phyloP scores from a whole-genome alignment of 2,329 filamentous ascomycete species.

The Cadophora sp. region DNA sequence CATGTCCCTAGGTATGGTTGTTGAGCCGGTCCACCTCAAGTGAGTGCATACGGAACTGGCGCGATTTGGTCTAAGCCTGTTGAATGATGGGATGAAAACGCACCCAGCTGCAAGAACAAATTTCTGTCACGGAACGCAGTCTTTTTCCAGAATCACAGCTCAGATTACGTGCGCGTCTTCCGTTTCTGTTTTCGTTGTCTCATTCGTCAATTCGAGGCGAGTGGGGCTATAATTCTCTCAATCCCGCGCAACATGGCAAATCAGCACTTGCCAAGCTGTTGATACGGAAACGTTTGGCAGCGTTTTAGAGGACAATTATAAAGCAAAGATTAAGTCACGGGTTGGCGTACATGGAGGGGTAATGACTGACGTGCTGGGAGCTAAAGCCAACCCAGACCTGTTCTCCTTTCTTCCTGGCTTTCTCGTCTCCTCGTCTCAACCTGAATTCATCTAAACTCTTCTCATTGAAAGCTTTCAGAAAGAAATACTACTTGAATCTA shows the following conservation, averaged over 20 bases:
- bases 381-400: not conserved
- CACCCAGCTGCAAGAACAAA: not conserved
- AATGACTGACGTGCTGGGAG: not conserved
- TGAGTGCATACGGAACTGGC: too few species aligned
- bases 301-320: not conserved
- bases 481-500: not conserved
- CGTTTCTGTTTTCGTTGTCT: not conserved
- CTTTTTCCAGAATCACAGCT: not conserved
- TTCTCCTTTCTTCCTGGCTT: not conserved
- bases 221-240: conserved; percentile 15
- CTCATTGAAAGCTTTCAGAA: too few species aligned
- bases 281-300: not conserved
- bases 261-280: conserved; percentile 6
- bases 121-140: too few species aligned
- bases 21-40: too few species aligned
- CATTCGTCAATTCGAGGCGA: not conserved
- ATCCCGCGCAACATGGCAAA: conserved; percentile 6
- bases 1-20: not conserved
- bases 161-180: not conserved
- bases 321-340: not conserved
- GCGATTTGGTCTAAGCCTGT: too few species aligned
- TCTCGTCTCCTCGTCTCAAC: not conserved
- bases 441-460: not conserved
- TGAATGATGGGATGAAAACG: not conserved
- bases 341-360: not conserved